A percentile compares a stretch with the other conserved stretches of the same genome.
These are phyloP conservation scores for Gyromitra esculenta DNA, from an alignment of 2,329 filamentous ascomycete genomes.

Conservation along the genomic window DNA sequence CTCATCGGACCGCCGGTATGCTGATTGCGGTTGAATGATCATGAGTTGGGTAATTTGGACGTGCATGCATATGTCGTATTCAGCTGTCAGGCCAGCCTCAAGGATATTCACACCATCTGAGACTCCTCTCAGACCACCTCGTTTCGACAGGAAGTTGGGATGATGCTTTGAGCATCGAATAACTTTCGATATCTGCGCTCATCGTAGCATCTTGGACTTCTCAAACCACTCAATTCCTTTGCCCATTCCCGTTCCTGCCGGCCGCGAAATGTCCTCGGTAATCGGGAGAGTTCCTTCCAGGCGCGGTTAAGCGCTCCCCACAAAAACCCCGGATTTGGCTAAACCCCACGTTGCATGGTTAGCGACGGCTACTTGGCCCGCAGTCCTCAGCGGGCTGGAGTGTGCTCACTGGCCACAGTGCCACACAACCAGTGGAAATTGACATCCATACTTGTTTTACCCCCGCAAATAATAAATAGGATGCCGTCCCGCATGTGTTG, in stretches of 20 bases:
- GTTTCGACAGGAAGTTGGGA: not conserved
- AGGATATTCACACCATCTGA: constrained; percentile 32
- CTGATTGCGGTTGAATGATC: constrained; percentile 14
- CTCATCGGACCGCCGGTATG: constrained; percentile 23
- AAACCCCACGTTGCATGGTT: constrained; percentile 38
- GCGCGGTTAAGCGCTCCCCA: constrained; percentile 27
- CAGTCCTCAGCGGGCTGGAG: not conserved
- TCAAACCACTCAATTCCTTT: not conserved
- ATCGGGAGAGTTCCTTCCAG: constrained; percentile 25
- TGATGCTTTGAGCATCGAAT: not conserved
- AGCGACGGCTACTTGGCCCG: constrained; percentile 14
- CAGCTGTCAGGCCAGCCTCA: constrained; percentile 24
- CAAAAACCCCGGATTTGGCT: constrained; percentile 48
- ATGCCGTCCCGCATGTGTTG: constrained; percentile 21
- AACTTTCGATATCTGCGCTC: constrained; percentile 30
- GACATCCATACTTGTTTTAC: not conserved
- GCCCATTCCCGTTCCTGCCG: not conserved
- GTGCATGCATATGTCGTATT: not conserved
- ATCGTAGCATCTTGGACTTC: not conserved
- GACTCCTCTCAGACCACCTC: constrained; percentile 26
- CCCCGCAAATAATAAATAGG: constrained; percentile 34
- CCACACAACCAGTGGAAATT: constrained; percentile 12
- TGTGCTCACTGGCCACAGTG: constrained; percentile 1
- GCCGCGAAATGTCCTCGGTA: constrained; percentile 16
- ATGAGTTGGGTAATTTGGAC: constrained; percentile 8